phyloP scores from a whole-genome alignment of 2,329 filamentous ascomycete genomes.

The Orbilia ellipsospora region DNA sequence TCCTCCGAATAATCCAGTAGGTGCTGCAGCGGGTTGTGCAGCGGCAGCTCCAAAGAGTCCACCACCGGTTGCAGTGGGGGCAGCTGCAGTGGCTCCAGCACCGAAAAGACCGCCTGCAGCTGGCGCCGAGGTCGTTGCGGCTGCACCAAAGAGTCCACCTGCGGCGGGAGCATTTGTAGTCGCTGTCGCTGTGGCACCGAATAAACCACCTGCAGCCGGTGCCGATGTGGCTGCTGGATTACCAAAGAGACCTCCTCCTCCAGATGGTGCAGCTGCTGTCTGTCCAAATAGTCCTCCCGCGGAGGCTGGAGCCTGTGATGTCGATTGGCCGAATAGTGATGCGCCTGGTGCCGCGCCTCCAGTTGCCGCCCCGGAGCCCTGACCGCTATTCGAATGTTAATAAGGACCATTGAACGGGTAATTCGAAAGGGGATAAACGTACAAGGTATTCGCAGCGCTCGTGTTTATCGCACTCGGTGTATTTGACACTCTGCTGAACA shows the following conservation, averaged over 20 bases:
- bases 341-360: slow-evolving; percentile 35
- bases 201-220: slow-evolving; percentile 16
- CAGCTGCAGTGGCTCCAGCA: slow-evolving; percentile 21
- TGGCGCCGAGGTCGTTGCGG: slow-evolving; percentile 14
- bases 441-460: slow-evolving; percentile 56
- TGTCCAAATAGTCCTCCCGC: slow-evolving; percentile 56
- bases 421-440: slow-evolving; percentile 11
- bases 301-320: slow-evolving; percentile 38
- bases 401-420: slow-evolving; percentile 3
- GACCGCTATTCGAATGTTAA: slow-evolving; percentile 25
- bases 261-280: slow-evolving; percentile 38
- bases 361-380: slow-evolving; percentile 47
- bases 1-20: slow-evolving; percentile 33
- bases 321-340: slow-evolving; percentile 45
- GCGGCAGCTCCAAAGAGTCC: slow-evolving; percentile 42
- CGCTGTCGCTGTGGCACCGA: slow-evolving; percentile 11
- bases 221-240: slow-evolving; percentile 3
- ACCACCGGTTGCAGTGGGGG: slow-evolving; percentile 17
- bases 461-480: slow-evolving; percentile 56
- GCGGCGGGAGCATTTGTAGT: slow-evolving; percentile 6
- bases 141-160: slow-evolving; percentile 47
- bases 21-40: slow-evolving; percentile 8
- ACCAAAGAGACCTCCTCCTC: slow-evolving; percentile 36
- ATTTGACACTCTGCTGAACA: slow-evolving; percentile 55
- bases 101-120: slow-evolving; percentile 13